Conservation (phyloP, 495 filamentous ascomycete genomes). For the Penicillium macrosclerotiorum region DNA sequence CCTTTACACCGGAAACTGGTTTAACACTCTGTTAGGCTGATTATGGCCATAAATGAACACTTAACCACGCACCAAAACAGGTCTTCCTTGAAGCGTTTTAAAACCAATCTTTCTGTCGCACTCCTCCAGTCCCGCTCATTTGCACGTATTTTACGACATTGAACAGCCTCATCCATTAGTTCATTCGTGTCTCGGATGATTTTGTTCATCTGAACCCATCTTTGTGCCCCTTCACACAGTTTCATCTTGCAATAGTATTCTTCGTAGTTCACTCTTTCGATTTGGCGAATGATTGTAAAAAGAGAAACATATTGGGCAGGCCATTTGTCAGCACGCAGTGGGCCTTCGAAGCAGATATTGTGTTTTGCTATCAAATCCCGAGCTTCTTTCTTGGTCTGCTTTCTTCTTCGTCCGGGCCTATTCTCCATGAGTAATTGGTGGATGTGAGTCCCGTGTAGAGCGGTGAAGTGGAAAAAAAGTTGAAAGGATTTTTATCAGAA, state of each 20-base stretch:
- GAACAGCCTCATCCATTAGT: neutral
- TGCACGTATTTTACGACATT: neutral
- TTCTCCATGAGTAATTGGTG: neutral
- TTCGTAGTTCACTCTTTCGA: neutral
- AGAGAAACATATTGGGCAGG: neutral
- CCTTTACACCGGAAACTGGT: neutral
- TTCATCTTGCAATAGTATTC: neutral
- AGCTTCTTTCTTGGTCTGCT: neutral
- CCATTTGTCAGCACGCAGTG: neutral
- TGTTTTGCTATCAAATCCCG: neutral
- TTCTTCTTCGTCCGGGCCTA: neutral
- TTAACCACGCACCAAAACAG: neutral
- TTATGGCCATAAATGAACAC: neutral
- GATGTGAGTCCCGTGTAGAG: neutral
- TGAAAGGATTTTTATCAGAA: neutral
- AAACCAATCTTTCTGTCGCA: neutral
- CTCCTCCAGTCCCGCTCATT: neutral
- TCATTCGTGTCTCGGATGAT: neutral
- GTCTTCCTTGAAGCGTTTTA: neutral
- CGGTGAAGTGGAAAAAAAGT: neutral
- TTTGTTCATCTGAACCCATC: neutral
- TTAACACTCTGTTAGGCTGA: neutral
- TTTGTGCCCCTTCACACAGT: neutral
- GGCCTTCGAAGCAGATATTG: neutral
- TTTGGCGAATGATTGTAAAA: neutral